Evolutionary conservation across 108 stramenopile genomes (phyloP).

Genomic region (Cylindrotheca closterium): DNA sequence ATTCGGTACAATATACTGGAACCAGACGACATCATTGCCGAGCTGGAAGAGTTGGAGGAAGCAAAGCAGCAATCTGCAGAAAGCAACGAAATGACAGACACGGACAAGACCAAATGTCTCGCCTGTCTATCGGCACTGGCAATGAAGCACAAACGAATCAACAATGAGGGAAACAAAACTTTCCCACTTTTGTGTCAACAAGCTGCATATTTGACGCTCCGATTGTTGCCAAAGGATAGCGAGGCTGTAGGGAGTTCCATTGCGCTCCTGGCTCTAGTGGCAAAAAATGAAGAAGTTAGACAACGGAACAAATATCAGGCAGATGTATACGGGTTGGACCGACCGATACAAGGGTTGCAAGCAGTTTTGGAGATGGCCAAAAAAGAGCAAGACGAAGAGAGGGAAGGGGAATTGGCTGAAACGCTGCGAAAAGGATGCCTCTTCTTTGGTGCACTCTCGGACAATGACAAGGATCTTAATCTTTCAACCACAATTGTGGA

Average conservation of each 20-base stretch:
- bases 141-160: constrained; percentile 12
- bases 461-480: constrained; percentile 35
- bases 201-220: constrained; percentile 28
- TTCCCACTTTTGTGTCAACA: constrained; percentile 37
- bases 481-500: constrained; percentile 30
- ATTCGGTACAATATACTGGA: constrained; percentile 33
- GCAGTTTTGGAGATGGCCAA: constrained; percentile 36
- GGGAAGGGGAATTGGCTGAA: constrained; percentile 48
- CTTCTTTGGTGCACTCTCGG: constrained; percentile 48
- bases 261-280: constrained; percentile 81
- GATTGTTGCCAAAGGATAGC: constrained; percentile 50
- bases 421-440: constrained; percentile 52
- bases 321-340: constrained; percentile 38
- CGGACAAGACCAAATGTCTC: constrained; percentile 8
- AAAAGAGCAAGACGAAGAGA: constrained; percentile 24
- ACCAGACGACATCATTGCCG: constrained; percentile 29
- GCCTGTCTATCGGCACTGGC: constrained; percentile 29
- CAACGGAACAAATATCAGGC: constrained; percentile 34
- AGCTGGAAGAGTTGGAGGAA: constrained; percentile 22
- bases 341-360: constrained; percentile 33
- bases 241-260: constrained; percentile 90
- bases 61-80: not conserved
- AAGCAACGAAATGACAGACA: not conserved
- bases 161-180: constrained; percentile 5
- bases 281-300: constrained; percentile 42